Conservation (phyloP, 208 protist species). For the Acanthamoeba royreba region DNA sequence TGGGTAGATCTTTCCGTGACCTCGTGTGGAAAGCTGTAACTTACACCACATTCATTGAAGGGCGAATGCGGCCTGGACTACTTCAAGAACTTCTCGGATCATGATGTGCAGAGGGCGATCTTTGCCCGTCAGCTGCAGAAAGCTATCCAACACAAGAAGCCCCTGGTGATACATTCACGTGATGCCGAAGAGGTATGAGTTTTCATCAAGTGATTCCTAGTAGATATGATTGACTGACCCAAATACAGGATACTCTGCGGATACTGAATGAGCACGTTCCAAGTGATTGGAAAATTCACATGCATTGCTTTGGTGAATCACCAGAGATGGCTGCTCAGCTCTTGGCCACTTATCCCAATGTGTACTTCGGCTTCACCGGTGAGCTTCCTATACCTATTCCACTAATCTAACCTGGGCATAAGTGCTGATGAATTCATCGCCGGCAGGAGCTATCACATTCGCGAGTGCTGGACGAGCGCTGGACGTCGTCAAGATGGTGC, state of each 20-base stretch:
- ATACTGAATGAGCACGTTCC: not conserved
- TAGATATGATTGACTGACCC: not conserved
- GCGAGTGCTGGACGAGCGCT: not conserved
- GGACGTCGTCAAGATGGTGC: not conserved
- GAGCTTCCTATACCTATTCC: not conserved
- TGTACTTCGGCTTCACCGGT: slow-evolving; percentile 7
- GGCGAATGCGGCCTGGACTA: not conserved
- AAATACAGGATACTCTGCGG: not conserved
- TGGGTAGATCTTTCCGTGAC: not conserved
- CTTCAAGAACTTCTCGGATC: slow-evolving; percentile 14
- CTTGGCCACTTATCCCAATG: not conserved
- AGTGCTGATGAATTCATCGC: not conserved
- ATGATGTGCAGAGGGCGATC: not conserved
- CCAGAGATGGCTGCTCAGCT: not conserved
- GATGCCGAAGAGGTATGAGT: not conserved
- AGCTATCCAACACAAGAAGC: not conserved
- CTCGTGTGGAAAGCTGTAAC: not conserved
- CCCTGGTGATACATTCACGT: not conserved
- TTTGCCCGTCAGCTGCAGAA: not conserved
- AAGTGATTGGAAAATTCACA: not conserved
- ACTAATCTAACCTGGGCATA: not conserved
- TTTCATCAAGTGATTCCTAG: not conserved
- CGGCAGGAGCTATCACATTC: not conserved
- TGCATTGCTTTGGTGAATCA: not conserved
- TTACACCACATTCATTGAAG: not conserved